Base-by-base conservation (phyloP, 2,329 filamentous ascomycete species). In the Colletotrichum musae region DNA sequence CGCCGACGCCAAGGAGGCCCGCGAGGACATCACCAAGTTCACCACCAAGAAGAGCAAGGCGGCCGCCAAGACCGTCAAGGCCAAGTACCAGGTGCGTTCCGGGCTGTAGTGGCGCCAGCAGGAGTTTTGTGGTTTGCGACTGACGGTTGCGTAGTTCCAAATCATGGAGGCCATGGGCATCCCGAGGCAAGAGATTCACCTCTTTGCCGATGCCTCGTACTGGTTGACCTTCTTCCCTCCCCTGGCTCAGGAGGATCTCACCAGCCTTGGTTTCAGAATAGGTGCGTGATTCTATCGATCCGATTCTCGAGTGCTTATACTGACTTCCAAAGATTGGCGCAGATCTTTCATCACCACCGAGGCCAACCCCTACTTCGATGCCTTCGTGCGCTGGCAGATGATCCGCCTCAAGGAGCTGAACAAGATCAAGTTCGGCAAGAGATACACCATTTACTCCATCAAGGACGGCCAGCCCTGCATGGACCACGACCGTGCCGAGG, bases 381-480 rank as follows among this genome's bases (percentile, higher is more conserved):
- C 92, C 5, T 99, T 99, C 77, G 92, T 98, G 48, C 86, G 93
- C 76, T 99, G 96, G 96, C 96, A 98, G 83, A 98, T 98, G 93
- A 95, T 93, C 79, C 92, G 93, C 72, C 87, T 98, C 59, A 94
- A 93, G 81, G 93, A 96, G 78, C 84, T 97, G 71, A 89, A 93
- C 76, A 98, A 98, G 86, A 95, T 98, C 82, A 93, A 95, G 82
- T 97, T 96, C 76, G 94, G 94, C 64, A 96, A 94, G 84, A 86
- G 94, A 75, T 97, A 98, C 80, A 98, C 95, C 6, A 92, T 98
- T 73, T 97, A 98, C 86, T 93, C 91, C 24, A 93, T 94, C 68
- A 97, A 97, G 63, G 67, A 70, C 21, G 67, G 67, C 28, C 83
- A 84, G 72, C 82, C 83, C 2, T 85, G 83, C 64, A 83, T 85